A percentile compares a stretch with the other conserved stretches of the same genome.
These are phyloP conservation scores for Cryphonectria parasitica DNA, from an alignment of 2,329 filamentous ascomycete species.

Conservation along the genomic window DNA sequence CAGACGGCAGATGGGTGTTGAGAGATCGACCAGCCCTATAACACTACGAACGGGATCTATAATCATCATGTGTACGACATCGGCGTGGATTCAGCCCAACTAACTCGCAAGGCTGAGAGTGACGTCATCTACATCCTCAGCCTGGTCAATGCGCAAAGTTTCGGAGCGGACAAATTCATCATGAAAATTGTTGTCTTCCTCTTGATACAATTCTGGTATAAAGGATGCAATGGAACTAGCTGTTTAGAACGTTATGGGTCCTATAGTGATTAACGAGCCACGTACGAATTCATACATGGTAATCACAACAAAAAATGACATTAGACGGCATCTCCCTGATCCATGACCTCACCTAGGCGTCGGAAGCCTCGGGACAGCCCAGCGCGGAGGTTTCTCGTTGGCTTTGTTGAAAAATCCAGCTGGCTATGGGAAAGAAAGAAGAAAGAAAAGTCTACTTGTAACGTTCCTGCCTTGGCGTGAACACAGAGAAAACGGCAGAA, in stretches of 20 bases:
- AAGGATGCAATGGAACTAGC: too few relatives aligned
- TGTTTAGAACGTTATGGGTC: not conserved
- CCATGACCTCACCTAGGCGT: not conserved
- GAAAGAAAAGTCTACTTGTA: not conserved
- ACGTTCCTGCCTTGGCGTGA: not conserved
- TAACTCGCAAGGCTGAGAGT: constrained; percentile 14
- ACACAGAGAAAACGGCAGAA: not conserved
- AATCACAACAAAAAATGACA: not conserved
- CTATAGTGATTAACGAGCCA: not conserved
- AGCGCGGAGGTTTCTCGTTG: not conserved
- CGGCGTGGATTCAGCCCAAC: not conserved
- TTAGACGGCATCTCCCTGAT: not conserved
- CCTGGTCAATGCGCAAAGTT: not conserved
- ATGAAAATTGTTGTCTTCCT: not conserved
- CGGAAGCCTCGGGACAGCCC: not conserved
- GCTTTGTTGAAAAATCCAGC: not conserved
- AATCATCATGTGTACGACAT: not conserved
- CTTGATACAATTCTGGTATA: not conserved
- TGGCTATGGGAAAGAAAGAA: not conserved
- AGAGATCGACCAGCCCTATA: constrained; percentile 48
- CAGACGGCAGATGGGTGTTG: constrained; percentile 46
- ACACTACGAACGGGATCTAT: constrained; percentile 9
- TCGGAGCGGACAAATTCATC: not conserved
- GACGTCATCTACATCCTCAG: constrained; percentile 20
- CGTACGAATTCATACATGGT: not conserved